Evolutionary conservation across 495 filamentous ascomycete genomes (phyloP).

Genomic region (Annulohypoxylon moriforme): DNA sequence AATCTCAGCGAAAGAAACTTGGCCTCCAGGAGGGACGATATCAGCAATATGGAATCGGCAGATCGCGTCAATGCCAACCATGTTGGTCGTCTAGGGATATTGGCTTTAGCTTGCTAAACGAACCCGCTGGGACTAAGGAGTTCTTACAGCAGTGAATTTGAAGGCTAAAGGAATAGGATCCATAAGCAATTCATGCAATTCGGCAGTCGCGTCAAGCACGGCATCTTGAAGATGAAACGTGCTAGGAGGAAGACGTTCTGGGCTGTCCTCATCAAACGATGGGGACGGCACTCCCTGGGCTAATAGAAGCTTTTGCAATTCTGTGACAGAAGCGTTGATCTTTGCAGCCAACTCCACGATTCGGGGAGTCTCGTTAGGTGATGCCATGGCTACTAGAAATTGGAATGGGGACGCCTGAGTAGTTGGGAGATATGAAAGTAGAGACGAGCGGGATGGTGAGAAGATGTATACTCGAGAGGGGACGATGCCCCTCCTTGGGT

Average conservation of each 20-base stretch:
- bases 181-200: background rate
- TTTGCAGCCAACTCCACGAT: background rate
- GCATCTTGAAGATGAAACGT: background rate
- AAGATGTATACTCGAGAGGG: too few species aligned
- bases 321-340: background rate
- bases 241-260: background rate
- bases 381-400: too few species aligned
- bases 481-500: too few species aligned
- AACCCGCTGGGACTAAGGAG: background rate
- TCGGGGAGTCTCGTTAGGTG: background rate
- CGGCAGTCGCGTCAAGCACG: background rate
- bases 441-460: too few species aligned
- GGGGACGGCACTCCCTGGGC: background rate
- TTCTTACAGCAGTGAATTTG: background rate
- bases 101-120: too few species aligned
- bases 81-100: background rate
- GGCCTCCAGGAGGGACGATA: background rate
- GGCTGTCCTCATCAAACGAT: background rate
- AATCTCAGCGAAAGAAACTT: background rate
- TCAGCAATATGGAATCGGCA: background rate
- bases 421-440: too few species aligned
- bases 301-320: background rate
- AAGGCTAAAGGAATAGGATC: background rate
- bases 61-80: background rate
- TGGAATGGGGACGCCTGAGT: too few species aligned